Evolutionary conservation across 2,329 filamentous ascomycete genomes (phyloP), one percentile per base, ranked within the genome.

Genomic region (Trichoderma polysporum): DNA sequence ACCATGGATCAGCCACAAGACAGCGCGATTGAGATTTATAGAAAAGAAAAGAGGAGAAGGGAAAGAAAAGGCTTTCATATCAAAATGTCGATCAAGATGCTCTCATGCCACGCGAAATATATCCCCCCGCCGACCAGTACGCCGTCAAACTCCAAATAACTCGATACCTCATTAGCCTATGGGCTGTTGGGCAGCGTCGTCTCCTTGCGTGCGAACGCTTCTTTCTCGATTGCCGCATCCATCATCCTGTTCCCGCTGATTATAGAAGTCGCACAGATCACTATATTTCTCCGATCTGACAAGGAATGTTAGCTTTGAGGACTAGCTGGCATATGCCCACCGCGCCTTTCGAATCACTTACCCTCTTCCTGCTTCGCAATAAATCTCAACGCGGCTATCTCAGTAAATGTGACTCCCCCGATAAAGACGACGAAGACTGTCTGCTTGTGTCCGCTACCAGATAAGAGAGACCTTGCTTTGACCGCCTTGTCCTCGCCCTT

Each of bases 361-460:
- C 88, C 85, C 83, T 91, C 86, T 88, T 95, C 90, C 78, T 94
- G 90, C 75, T 89, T 89, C 10, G 91, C 92, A 71, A 99, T 90
- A 76, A 97, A 98, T 64, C 96, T 86, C 75, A 99, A 77, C 22
- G 96, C 95, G 47, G 96, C 93, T 76, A 99, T 94, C 79, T 99
- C 95, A 0, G 95, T 94, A 75, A 96, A 97, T 0, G 93, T 97
- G 65, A 99, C 91, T 2, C 95, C 96, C n/a, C 95, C 95, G 19
- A 99, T 82, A 79, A 98, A 98, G 72, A 98, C 97, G n/a, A 99
- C 90, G 74, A 97, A 92, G 0, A 97, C 90, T 0, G 91, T 94
- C 82, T 97, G 97, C 76, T 89, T 89, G 59, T 87, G 87, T 17
- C 86, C 86, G 2, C 92, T 92, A 0, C 93, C 92, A 54, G 92